Evolutionary conservation across 2,329 filamentous ascomycete genomes (phyloP).

Genomic region (Diaporthe eres): DNA sequence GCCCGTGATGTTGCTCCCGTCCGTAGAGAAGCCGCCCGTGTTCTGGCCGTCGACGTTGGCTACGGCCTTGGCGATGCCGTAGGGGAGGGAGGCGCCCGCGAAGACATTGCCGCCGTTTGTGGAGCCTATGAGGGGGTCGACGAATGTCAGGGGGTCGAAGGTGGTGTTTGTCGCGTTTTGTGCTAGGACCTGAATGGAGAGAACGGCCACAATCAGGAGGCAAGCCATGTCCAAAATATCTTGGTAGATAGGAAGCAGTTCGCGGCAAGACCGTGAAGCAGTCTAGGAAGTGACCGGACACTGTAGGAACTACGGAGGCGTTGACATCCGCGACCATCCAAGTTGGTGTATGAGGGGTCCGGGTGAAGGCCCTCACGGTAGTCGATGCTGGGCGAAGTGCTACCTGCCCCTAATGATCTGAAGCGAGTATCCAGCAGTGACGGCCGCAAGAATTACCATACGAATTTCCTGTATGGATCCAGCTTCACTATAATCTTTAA

Average conservation of each 20-base stretch:
- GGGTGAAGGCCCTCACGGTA: neutral
- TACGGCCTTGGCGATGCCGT: constrained; percentile 69
- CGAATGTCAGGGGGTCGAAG: constrained; percentile 46
- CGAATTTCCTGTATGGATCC: neutral
- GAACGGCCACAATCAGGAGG: neutral
- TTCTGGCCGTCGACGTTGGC: constrained; percentile 65
- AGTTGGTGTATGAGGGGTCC: neutral
- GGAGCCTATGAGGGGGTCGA: constrained; percentile 68
- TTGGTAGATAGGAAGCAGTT: neutral
- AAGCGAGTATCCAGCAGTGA: neutral
- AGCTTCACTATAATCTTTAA: neutral
- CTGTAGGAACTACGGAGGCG: neutral
- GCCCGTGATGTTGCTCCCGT: constrained; percentile 63
- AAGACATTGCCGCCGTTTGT: constrained; percentile 71
- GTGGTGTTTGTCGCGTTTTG: constrained; percentile 24
- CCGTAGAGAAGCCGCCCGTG: constrained; percentile 61
- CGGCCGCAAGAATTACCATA: too few species aligned
- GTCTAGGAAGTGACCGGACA: neutral
- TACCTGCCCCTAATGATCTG: too few species aligned
- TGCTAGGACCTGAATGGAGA: neutral
- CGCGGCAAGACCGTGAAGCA: too few species aligned
- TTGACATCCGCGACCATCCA: neutral
- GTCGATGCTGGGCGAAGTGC: neutral
- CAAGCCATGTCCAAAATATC: neutral
- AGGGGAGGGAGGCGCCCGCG: constrained; percentile 68